A percentile compares a stretch with the other conserved stretches of the same genome.
These are phyloP conservation scores for Lactarius akahatsu DNA, from an alignment of 768 basidiomycete species.

Conservation along the genomic window DNA sequence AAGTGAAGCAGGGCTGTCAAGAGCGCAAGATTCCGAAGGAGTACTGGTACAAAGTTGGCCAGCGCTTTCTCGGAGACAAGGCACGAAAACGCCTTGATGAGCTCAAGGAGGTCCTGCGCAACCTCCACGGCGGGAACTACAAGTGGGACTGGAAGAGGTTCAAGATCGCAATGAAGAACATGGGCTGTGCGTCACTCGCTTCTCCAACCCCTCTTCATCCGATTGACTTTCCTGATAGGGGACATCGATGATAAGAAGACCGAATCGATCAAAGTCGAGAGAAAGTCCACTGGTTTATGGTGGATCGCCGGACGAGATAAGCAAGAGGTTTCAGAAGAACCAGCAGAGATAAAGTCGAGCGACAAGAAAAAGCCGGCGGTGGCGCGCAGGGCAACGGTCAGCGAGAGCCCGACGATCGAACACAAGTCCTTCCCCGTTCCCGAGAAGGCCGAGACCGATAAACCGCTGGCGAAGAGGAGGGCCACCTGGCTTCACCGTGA, in stretches of 20 bases:
- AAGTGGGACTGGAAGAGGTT: conserved; percentile 85
- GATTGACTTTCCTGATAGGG: conserved; percentile 45
- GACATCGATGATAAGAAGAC: conserved; percentile 59
- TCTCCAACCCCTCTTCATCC: not conserved
- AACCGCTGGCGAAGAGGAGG: conserved; percentile 9
- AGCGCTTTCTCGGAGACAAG: conserved; percentile 70
- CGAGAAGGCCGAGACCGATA: conserved; percentile 18
- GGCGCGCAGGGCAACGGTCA: conserved; percentile 22
- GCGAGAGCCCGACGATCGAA: conserved; percentile 9
- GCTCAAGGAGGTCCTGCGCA: conserved; percentile 68
- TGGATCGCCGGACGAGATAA: conserved; percentile 43
- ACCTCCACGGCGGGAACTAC: conserved; percentile 75
- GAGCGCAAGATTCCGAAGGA: conserved; percentile 73
- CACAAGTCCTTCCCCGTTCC: conserved; percentile 6
- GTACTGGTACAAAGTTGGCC: conserved; percentile 80
- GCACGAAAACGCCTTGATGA: conserved; percentile 69
- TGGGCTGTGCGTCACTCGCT: conserved; percentile 63
- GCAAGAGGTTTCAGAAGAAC: conserved; percentile 13
- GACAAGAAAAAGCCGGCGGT: conserved; percentile 22
- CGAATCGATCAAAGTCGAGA: conserved; percentile 60
- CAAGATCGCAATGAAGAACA: conserved; percentile 72
- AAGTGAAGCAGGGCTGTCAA: conserved; percentile 69
- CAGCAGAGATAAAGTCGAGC: conserved; percentile 12
- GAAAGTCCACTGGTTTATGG: conserved; percentile 51
- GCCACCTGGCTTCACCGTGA: conserved; percentile 25